phyloP scores from a whole-genome alignment of 75 land plant species.

The Cunninghamia lanceolata region DNA sequence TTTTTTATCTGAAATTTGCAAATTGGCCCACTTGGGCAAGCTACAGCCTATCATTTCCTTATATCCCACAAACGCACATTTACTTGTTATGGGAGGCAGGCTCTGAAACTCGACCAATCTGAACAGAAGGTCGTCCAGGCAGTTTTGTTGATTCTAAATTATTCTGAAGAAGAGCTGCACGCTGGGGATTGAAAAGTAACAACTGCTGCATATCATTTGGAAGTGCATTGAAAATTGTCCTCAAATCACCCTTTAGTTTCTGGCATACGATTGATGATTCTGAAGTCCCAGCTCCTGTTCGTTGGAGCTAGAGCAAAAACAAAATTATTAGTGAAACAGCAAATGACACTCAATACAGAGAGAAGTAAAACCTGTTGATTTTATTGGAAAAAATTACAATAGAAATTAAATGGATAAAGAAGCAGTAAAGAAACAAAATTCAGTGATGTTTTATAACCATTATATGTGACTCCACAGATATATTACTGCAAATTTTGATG shows the following conservation, averaged over 20 bases:
- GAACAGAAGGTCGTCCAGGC: constrained; percentile 32
- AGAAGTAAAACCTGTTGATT: background rate
- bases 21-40: background rate
- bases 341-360: background rate
- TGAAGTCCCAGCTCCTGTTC: constrained; percentile 30
- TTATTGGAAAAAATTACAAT: background rate
- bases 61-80: background rate
- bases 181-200: constrained; percentile 79
- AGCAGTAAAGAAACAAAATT: background rate
- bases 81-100: background rate
- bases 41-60: background rate
- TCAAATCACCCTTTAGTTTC: constrained; percentile 79
- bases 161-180: constrained; percentile 62
- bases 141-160: constrained; percentile 32
- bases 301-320: constrained; percentile 16
- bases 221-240: constrained; percentile 65
- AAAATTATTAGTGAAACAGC: constrained; percentile 4
- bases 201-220: constrained; percentile 91
- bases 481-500: background rate
- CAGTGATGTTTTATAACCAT: background rate
- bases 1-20: background rate
- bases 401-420: background rate
- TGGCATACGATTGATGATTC: constrained; percentile 43
- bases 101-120: background rate
- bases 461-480: background rate